Conservation (phyloP, 331 rosid species). For the Acacia concinna region DNA sequence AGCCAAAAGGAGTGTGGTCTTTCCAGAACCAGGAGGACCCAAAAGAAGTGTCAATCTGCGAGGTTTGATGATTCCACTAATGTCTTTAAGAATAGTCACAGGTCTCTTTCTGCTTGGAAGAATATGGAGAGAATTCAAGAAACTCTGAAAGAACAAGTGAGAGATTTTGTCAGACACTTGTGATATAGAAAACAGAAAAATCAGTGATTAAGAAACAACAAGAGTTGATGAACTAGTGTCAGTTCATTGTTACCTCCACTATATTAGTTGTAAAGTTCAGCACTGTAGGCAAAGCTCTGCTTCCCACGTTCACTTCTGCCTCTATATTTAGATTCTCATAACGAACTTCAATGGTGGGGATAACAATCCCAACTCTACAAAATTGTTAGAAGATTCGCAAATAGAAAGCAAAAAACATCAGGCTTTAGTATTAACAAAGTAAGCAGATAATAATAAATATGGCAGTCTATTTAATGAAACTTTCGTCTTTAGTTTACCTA, state of each 20-base stretch:
- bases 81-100: constrained; percentile 48
- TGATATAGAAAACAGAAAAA: background rate
- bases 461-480: background rate
- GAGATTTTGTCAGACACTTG: constrained; percentile 1
- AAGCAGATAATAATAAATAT: background rate
- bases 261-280: constrained; percentile 37
- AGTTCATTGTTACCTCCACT: constrained; percentile 38
- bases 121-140: constrained; percentile 35
- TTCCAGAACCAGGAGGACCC: constrained; percentile 74
- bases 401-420: background rate
- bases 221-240: background rate
- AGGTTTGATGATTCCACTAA: constrained; percentile 54
- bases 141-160: constrained; percentile 19
- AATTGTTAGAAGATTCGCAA: background rate
- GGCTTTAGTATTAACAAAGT: background rate
- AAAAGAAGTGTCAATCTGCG: constrained; percentile 62
- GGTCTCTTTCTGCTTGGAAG: constrained; percentile 45
- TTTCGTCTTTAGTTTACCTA: constrained; percentile 36
- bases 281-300: constrained; percentile 53
- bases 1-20: constrained; percentile 60
- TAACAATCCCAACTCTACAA: constrained; percentile 34
- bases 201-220: background rate
- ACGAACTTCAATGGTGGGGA: constrained; percentile 40
- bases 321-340: constrained; percentile 35
- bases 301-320: constrained; percentile 39